Percentiles rank a stretch among this genome's conserved stretches.
Evolutionary conservation across 2,329 filamentous ascomycete species (phyloP).

Genomic region (Sporothrix schenckii): DNA sequence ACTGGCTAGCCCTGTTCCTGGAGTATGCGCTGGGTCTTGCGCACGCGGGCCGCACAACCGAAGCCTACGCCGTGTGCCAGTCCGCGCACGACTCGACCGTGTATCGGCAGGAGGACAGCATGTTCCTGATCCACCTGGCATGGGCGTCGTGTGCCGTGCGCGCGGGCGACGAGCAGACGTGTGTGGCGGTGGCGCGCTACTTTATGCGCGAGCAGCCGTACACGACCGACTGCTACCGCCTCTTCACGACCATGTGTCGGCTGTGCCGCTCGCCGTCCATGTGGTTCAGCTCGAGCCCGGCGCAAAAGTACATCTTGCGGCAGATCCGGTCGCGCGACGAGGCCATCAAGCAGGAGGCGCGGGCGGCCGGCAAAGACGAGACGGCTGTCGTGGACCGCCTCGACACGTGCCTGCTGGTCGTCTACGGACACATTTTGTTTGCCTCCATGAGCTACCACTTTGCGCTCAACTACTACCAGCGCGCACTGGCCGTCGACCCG

Average conservation of each 20-base stretch:
- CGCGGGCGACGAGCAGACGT: constrained; percentile 76
- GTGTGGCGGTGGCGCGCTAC: constrained; percentile 72
- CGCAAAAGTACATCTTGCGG: constrained; percentile 87
- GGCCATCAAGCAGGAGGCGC: constrained; percentile 72
- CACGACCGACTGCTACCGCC: constrained; percentile 77
- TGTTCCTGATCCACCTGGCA: constrained; percentile 73
- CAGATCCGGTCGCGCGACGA: constrained; percentile 90
- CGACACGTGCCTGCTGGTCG: constrained; percentile 79
- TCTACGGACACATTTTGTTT: constrained; percentile 89
- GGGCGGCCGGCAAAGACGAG: constrained; percentile 74
- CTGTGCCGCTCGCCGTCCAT: constrained; percentile 69
- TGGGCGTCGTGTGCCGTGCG: constrained; percentile 84
- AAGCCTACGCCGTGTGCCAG: constrained; percentile 79
- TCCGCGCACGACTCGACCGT: constrained; percentile 79
- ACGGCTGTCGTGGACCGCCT: constrained; percentile 54
- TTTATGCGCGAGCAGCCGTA: constrained; percentile 83
- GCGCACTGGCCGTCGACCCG: constrained; percentile 73
- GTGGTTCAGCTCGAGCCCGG: constrained; percentile 78
- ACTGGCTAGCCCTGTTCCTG: constrained; percentile 88
- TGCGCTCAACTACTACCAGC: constrained; percentile 85
- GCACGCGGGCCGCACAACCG: constrained; percentile 64
- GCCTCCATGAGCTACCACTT: constrained; percentile 80
- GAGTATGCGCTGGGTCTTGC: constrained; percentile 82
- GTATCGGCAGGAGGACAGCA: constrained; percentile 65
- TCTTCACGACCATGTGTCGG: constrained; percentile 78